Evolutionary conservation across 129 eudicot genomes (phyloP).

Genomic region (Chrysanthemum lavandulifolium): DNA sequence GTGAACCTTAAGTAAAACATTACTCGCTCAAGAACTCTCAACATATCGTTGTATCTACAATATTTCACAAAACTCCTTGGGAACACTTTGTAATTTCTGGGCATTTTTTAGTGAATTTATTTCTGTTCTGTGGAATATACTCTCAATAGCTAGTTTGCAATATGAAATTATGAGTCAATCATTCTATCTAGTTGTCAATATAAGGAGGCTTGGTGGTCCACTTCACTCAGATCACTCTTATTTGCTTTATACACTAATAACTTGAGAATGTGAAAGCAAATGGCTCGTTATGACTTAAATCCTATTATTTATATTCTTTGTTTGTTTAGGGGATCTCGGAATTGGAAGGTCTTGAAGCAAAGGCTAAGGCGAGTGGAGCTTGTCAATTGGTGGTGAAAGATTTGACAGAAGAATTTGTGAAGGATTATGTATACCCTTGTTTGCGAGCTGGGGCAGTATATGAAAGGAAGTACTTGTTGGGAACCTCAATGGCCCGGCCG

Average conservation of each 20-base stretch:
- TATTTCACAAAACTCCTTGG: too few species aligned
- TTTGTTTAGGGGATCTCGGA: slow-evolving; percentile 66
- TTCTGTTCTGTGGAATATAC: too few species aligned
- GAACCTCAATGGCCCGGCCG: slow-evolving; percentile 99
- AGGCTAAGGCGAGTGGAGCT: slow-evolving; percentile 98
- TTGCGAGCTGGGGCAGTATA: slow-evolving; percentile 94
- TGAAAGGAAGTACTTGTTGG: slow-evolving; percentile 90
- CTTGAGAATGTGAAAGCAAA: too few species aligned
- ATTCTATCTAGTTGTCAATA: too few species aligned
- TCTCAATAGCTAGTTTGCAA: too few species aligned
- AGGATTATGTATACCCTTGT: slow-evolving; percentile 83
- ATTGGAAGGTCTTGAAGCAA: slow-evolving; percentile 88
- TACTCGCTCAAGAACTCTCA: too few species aligned
- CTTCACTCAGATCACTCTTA: background rate
- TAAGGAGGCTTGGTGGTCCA: background rate
- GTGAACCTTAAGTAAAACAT: too few species aligned
- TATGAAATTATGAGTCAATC: too few species aligned
- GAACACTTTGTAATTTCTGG: too few species aligned
- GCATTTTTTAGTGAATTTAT: too few species aligned
- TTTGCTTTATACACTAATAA: background rate
- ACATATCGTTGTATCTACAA: too few species aligned
- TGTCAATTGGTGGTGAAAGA: slow-evolving; percentile 93
- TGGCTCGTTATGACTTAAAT: background rate
- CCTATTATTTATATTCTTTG: background rate
- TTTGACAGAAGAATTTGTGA: slow-evolving; percentile 91